phyloP scores from a whole-genome alignment of 169 alveolate species.

The Plasmodium malariae region DNA sequence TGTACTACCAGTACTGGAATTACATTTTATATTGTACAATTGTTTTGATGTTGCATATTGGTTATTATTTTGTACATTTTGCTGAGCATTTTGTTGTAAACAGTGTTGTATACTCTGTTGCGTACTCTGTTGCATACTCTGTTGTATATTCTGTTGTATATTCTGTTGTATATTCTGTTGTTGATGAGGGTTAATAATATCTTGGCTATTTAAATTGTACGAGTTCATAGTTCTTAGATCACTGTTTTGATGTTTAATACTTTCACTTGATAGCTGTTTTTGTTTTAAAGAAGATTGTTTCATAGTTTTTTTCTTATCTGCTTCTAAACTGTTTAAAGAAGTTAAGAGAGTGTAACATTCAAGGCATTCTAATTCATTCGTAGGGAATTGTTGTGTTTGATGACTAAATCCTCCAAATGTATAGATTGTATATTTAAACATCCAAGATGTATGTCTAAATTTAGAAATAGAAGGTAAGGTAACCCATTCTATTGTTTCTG shows the following conservation, averaged over 20 bases:
- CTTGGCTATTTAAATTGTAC: constrained; percentile 44
- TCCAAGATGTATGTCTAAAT: constrained; percentile 95
- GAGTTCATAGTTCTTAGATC: constrained; percentile 27
- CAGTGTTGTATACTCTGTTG: too few species aligned
- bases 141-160: too few species aligned
- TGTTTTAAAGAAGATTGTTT: constrained; percentile 69
- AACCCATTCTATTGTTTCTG: constrained; percentile 96
- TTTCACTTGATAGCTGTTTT: constrained; percentile 32
- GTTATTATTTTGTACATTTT: constrained; percentile 4
- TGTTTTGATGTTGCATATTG: constrained; percentile 23
- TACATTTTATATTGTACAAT: constrained; percentile 4
- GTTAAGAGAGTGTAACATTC: constrained; percentile 81
- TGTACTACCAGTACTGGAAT: background rate
- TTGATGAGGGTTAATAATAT: constrained; percentile 32
- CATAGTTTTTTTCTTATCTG: constrained; percentile 44
- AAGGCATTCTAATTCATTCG: constrained; percentile 86
- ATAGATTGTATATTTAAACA: constrained; percentile 89
- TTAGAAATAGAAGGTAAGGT: constrained; percentile 93
- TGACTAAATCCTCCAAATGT: constrained; percentile 97
- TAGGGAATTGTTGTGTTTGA: constrained; percentile 95
- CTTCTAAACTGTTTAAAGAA: constrained; percentile 30
- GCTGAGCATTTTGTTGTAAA: background rate
- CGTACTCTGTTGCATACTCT: too few species aligned
- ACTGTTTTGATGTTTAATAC: background rate
- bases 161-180: too few species aligned